Base-by-base conservation (phyloP, 2,329 filamentous ascomycete species). In the Xylariaceae sp. region DNA sequence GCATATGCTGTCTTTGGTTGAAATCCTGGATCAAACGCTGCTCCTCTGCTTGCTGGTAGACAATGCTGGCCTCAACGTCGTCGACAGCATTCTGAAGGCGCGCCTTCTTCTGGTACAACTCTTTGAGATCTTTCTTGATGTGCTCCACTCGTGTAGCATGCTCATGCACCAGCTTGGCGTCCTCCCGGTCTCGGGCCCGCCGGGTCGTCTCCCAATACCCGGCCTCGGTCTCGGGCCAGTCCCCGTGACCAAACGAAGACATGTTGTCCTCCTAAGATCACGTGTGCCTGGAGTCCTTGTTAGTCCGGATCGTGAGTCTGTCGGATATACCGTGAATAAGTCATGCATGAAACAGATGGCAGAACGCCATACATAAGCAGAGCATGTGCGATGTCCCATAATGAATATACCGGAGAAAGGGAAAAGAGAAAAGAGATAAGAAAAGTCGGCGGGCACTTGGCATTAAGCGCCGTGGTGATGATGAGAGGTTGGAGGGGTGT, bases 161-260 rank as follows among this genome's bases (percentile, higher is more conserved):
- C 6, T 66, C 60, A 12, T 60, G 55, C 5, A 55, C 51, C 13
- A 61, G 53, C n/a, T 51, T 56, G 2, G 48, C 51, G 46, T 68
- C 65, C 47, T 69, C 64, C 29, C 52, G 60, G 19, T 65, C 57
- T 36, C 67, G 61, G 13, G 51, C 41, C 7, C 45, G 46, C 39
- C 53, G 61, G 19, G 56, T 62, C n/a, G n/a, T 40, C 58, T 21
- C 65, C 62, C 62, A 64, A 47, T 63, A 61, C 6, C 49, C 51
- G n/a, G 53, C 60, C 40, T 64, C 60, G 51, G 63, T 56, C n/a
- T 56, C 59, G n/a, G 55, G 52, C 59, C 54, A 63, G 39, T 67
- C 61, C 47, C 56, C 43, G 22, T 49, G 51, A 44, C 55, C 58
- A 37, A 29, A 40, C 22, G 55, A n/a, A n/a, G n/a, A n/a, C n/a